phyloP scores from a whole-genome alignment of 2,329 filamentous ascomycete species.

The Curvularia spicifera region DNA sequence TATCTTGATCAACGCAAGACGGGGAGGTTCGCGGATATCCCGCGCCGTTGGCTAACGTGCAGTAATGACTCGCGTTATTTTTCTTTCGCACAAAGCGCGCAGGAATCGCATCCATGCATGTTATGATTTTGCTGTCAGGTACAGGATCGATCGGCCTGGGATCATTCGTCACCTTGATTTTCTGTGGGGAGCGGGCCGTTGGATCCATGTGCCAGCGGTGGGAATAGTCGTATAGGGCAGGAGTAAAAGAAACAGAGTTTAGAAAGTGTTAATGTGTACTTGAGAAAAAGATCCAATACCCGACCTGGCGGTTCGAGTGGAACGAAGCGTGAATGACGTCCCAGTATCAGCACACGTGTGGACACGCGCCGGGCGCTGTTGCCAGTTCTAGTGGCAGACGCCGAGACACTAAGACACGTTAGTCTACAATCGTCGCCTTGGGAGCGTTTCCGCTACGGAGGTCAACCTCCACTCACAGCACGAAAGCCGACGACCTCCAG shows the following conservation, averaged over 20 bases:
- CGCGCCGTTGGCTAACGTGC: background rate
- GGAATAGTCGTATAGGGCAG: conserved; percentile 8
- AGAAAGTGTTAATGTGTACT: background rate
- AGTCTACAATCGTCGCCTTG: conserved; percentile 13
- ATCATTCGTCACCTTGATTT: background rate
- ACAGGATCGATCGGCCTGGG: background rate
- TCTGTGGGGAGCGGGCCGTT: conserved; percentile 10
- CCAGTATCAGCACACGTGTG: conserved; percentile 24
- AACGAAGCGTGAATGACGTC: conserved; percentile 20
- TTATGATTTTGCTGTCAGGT: background rate
- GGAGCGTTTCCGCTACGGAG: conserved; percentile 25
- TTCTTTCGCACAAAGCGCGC: background rate
- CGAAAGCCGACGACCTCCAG: conserved; percentile 23
- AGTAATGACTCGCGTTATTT: background rate
- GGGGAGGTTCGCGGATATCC: background rate
- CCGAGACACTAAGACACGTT: conserved; percentile 23
- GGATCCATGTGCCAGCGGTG: background rate
- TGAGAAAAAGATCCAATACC: background rate
- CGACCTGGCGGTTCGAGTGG: background rate
- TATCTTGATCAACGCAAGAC: background rate
- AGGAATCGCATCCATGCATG: background rate
- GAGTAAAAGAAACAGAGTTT: conserved; percentile 1
- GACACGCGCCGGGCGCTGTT: conserved; percentile 21
- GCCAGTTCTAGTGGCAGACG: conserved; percentile 26
- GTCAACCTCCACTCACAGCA: conserved; percentile 34